phyloP scores from a whole-genome alignment of 495 filamentous ascomycete species.

The Aspergillus steynii region DNA sequence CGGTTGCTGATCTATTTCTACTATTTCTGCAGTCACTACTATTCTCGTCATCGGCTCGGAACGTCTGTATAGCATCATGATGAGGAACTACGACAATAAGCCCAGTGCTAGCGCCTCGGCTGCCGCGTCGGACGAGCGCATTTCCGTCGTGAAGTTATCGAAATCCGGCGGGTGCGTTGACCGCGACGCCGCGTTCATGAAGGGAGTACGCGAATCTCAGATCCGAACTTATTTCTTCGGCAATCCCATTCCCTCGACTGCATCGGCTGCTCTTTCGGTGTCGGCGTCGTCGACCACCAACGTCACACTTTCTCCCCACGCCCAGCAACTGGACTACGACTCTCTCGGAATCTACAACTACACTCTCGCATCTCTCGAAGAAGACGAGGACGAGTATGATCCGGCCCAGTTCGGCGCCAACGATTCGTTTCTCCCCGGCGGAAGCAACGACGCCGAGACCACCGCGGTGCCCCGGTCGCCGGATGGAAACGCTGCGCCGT shows the following conservation, averaged over 20 bases:
- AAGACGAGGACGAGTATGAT: conserved; percentile 49
- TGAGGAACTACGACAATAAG: conserved; percentile 67
- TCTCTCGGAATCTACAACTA: conserved; percentile 70
- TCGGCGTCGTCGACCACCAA: conserved; percentile 45
- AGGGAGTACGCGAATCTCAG: conserved; percentile 65
- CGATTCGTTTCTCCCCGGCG: conserved; percentile 51
- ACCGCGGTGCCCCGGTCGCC: conserved; percentile 24
- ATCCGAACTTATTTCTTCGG: conserved; percentile 96
- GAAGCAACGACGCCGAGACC: conserved; percentile 34
- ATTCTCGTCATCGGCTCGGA: conserved; percentile 85
- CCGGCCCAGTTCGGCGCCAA: conserved; percentile 40
- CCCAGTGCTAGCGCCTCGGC: conserved; percentile 53
- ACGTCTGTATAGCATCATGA: conserved; percentile 74
- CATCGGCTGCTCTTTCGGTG: conserved; percentile 32
- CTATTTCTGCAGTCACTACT: conserved; percentile 58
- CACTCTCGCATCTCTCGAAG: conserved; percentile 44
- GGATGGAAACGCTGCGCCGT: conserved; percentile 14
- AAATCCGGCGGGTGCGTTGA: conserved; percentile 89
- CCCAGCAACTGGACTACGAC: conserved; percentile 73
- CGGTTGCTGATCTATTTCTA: conserved; percentile 8
- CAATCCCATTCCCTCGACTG: conserved; percentile 45
- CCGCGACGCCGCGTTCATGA: conserved; percentile 73
- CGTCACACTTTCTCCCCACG: conserved; percentile 79
- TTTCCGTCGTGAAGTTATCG: conserved; percentile 74
- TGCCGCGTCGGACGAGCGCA: conserved; percentile 52